Evolutionary conservation across 176 grass and related monocot genomes (phyloP).

Genomic region (Elaeis guineensis): DNA sequence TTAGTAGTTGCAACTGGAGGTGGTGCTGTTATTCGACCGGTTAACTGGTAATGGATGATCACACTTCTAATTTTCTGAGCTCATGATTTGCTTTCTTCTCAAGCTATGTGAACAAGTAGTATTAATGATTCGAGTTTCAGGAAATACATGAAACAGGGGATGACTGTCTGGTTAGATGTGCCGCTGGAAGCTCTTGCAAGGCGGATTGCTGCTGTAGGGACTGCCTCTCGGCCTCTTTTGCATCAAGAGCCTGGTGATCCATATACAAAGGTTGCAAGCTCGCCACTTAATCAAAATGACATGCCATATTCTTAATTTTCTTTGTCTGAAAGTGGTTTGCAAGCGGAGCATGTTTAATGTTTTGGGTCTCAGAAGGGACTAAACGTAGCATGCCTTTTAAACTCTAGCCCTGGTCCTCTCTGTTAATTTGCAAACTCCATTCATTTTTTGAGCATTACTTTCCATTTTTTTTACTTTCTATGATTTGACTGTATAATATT

Average conservation of each 20-base stretch:
- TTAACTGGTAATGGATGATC: constrained; percentile 18
- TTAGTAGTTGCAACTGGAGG: constrained; percentile 26
- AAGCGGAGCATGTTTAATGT: no score
- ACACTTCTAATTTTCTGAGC: no score
- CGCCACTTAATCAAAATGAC: not conserved
- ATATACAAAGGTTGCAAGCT: constrained; percentile 12
- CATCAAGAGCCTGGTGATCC: constrained; percentile 28
- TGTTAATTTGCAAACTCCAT: no score
- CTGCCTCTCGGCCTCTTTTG: constrained; percentile 25
- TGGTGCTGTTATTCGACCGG: constrained; percentile 20
- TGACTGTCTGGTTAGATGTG: constrained; percentile 25
- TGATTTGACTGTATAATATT: no score
- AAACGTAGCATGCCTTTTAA: no score
- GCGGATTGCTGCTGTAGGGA: constrained; percentile 27
- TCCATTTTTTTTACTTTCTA: no score
- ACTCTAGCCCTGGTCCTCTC: no score
- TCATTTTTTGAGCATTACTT: no score
- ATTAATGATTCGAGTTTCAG: not conserved
- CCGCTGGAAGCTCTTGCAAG: constrained; percentile 24
- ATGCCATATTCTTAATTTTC: no score
- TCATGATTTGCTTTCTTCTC: not conserved
- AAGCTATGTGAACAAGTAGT: no score
- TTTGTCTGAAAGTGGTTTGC: no score
- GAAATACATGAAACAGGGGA: constrained; percentile 20
- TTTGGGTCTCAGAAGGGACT: no score